Evolutionary conservation across 225 moss, liverwort and hornwort species (phyloP), one percentile per base, ranked within the genome.

Genomic region (Bryum argenteum): DNA sequence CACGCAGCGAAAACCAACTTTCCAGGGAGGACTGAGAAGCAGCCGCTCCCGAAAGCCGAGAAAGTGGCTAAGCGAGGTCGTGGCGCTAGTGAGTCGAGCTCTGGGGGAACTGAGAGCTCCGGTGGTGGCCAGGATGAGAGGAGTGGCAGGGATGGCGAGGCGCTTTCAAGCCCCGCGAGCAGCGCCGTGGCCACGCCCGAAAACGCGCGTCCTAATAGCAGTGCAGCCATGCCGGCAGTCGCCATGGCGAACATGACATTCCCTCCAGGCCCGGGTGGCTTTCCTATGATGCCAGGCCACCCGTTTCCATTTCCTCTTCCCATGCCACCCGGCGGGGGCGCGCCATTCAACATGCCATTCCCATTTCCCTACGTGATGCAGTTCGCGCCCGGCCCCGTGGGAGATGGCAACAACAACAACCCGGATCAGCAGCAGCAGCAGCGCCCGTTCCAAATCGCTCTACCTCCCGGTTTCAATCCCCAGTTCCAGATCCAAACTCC

Each of bases 351-450:
- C 44, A 61, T 91, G 61, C 87, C 91, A 4, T 91, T 87, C 48
- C 87, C 89, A 0, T 91, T 85, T n/a, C 90, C 90, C 26, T 90
- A 87, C 16, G 57, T 89, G 69, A 87, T 88, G 90, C 93, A 87
- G 57, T 85, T 88, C 37, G 76, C 86, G 6, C 83, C 88, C 9
- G 71, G 82, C 76, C 74, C 85, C 11, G 70, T 68, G 23, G 61
- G 80, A 12, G 82, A 85, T 43, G 83, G 78, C 6, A 84, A 77
- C 33, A 33, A 33, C 33, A 84, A 77, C 48, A 74, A 74, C 20
- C 4, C 65, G 8, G 74, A 73, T 19, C 85, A 85, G 60, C 83
- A 83, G 58, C 83, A 67, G 9, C 71, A 75, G 44, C 63, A 77
- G 2, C 77, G 58, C 75, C 87, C 88, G 12, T 88, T 88, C 48